Evolutionary conservation across 352 stramenopile species (phyloP).

Genomic region (Phytophthora syringae): DNA sequence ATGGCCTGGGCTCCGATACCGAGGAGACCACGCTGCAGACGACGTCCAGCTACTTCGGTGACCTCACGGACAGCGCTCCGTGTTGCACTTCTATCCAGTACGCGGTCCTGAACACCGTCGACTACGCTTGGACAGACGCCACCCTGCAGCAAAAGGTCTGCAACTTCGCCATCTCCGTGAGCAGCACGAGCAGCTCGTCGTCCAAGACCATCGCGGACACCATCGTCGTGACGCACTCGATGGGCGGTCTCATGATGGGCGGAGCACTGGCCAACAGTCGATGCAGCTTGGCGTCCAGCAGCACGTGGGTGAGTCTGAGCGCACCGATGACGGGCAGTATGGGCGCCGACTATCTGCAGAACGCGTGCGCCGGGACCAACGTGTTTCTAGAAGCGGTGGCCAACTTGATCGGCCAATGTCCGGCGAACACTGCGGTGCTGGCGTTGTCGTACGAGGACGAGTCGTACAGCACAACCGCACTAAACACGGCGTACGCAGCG

Average conservation of each 20-base stretch:
- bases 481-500: slow-evolving; percentile 35
- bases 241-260: slow-evolving; percentile 43
- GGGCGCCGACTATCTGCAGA: slow-evolving; percentile 45
- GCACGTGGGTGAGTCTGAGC: slow-evolving; percentile 44
- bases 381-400: slow-evolving; percentile 33
- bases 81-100: slow-evolving; percentile 46
- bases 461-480: slow-evolving; percentile 13
- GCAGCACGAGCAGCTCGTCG: slow-evolving; percentile 24
- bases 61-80: slow-evolving; percentile 33
- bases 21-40: slow-evolving; percentile 27
- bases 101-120: slow-evolving; percentile 35
- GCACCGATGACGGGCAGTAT: slow-evolving; percentile 47
- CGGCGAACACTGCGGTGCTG: slow-evolving; percentile 25
- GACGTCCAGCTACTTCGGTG: slow-evolving; percentile 35
- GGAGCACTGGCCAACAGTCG: slow-evolving; percentile 42
- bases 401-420: slow-evolving; percentile 42
- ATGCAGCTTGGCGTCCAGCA: slow-evolving; percentile 44
- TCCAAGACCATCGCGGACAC: slow-evolving; percentile 34
- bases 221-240: slow-evolving; percentile 49
- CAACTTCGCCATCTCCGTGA: slow-evolving; percentile 33
- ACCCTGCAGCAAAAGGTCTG: slow-evolving; percentile 40
- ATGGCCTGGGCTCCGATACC: slow-evolving; percentile 27
- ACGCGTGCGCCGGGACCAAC: slow-evolving; percentile 33
- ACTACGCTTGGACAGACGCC: slow-evolving; percentile 34
- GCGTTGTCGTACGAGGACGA: slow-evolving; percentile 39